Evolutionary conservation across 2,329 filamentous ascomycete genomes (phyloP).

Genomic region (Alternaria longipes): DNA sequence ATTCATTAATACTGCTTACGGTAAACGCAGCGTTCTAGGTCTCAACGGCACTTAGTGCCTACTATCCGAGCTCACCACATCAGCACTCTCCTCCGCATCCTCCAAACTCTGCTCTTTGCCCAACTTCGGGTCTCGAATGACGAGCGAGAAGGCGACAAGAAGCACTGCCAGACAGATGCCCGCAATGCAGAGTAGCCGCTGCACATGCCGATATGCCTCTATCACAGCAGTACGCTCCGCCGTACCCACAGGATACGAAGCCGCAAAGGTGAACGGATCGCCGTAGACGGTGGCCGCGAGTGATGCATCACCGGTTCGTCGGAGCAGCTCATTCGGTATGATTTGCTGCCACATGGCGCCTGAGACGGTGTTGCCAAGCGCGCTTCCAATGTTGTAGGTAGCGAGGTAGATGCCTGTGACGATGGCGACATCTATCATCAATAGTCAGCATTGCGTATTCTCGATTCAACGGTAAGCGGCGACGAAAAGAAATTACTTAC

Average conservation of each 20-base stretch:
- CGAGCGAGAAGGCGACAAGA: conserved; percentile 57
- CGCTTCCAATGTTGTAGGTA: conserved; percentile 70
- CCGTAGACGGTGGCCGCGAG: conserved; percentile 54
- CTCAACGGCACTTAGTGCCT: neutral
- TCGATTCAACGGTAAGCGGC: neutral
- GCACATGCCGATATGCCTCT: conserved; percentile 56
- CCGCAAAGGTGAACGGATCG: conserved; percentile 52
- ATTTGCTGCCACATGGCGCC: conserved; percentile 70
- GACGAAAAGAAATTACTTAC: conserved; percentile 2
- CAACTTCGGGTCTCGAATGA: conserved; percentile 58
- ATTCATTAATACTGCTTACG: neutral
- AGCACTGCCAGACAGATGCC: conserved; percentile 61
- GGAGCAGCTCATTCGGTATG: conserved; percentile 55
- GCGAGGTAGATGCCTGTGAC: conserved; percentile 71
- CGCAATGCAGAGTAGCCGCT: conserved; percentile 60
- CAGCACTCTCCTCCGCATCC: conserved; percentile 47
- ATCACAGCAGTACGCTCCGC: conserved; percentile 56
- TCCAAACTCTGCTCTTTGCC: conserved; percentile 58
- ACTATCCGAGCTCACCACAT: neutral
- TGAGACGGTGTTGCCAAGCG: conserved; percentile 67
- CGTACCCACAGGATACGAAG: conserved; percentile 56
- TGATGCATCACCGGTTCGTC: conserved; percentile 52
- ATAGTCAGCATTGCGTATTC: neutral
- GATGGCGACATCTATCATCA: conserved; percentile 62
- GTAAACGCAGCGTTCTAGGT: neutral